Conservation (phyloP, 2,329 filamentous ascomycete genomes). For the Phoma sp. region DNA sequence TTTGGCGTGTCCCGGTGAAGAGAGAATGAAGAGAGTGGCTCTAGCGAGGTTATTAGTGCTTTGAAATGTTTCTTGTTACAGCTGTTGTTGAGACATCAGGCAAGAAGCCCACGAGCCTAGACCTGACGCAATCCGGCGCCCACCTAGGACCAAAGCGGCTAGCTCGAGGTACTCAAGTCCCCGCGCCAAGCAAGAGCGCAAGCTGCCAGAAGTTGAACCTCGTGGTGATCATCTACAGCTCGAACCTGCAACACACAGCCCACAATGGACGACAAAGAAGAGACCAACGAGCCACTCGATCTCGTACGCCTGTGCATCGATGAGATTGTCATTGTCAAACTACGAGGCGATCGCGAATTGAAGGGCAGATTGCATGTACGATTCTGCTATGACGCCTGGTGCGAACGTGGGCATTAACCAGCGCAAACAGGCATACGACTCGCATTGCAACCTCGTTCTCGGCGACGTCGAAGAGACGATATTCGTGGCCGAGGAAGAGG, state of each 20-base stretch:
- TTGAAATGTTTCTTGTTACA: background rate
- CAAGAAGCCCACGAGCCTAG: slow-evolving; percentile 9
- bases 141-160: slow-evolving; percentile 10
- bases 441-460: slow-evolving; percentile 95
- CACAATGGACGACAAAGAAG: slow-evolving; percentile 82
- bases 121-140: slow-evolving; percentile 22
- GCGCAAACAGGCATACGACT: slow-evolving; percentile 82
- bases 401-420: slow-evolving; percentile 18
- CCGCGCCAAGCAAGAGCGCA: slow-evolving; percentile 24
- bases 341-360: slow-evolving; percentile 92
- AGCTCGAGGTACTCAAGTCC: slow-evolving; percentile 15
- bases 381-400: slow-evolving; percentile 27
- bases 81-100: slow-evolving; percentile 11
- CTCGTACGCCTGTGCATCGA: slow-evolving; percentile 93
- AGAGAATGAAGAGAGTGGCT: background rate
- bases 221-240: slow-evolving; percentile 8
- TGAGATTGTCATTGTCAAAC: slow-evolving; percentile 96
- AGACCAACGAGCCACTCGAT: slow-evolving; percentile 88
- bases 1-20: background rate
- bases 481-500: slow-evolving; percentile 88
- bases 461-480: slow-evolving; percentile 98
- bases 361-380: slow-evolving; percentile 90
- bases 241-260: slow-evolving; percentile 18
- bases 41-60: no score
- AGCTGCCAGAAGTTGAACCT: slow-evolving; percentile 18